These are phyloP conservation scores for Carex littledalei DNA, from an alignment of 176 grass and related monocot genomes.

Conservation along the genomic window DNA sequence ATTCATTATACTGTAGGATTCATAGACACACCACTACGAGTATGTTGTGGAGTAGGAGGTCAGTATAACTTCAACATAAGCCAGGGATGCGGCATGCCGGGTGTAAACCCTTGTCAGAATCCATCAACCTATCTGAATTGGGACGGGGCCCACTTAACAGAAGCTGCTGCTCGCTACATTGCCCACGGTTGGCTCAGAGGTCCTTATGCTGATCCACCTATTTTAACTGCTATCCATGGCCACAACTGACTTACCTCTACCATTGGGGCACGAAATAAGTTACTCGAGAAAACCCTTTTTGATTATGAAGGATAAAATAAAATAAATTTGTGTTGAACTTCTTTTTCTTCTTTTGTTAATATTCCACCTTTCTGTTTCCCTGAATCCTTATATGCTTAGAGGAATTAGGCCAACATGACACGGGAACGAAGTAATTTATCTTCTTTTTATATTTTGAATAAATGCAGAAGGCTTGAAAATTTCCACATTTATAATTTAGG, in stretches of 20 bases:
- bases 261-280: too few species aligned
- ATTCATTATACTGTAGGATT: neutral
- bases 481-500: too few species aligned
- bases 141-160: constrained; percentile 9
- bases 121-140: neutral
- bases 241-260: neutral
- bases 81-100: neutral
- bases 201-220: constrained; percentile 19
- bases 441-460: too few species aligned
- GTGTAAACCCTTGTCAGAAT: neutral
- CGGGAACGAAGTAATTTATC: too few species aligned
- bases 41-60: neutral
- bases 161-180: neutral
- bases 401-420: too few species aligned
- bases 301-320: too few species aligned
- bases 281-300: too few species aligned
- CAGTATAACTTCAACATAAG: neutral
- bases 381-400: too few species aligned
- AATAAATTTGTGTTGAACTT: too few species aligned
- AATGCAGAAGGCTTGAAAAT: too few species aligned
- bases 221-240: neutral
- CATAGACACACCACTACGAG: neutral
- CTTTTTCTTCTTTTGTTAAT: too few species aligned
- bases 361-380: too few species aligned
- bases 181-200: constrained; percentile 28